Base-by-base conservation (phyloP, 768 basidiomycete species). In the Boletellus ananiceps region DNA sequence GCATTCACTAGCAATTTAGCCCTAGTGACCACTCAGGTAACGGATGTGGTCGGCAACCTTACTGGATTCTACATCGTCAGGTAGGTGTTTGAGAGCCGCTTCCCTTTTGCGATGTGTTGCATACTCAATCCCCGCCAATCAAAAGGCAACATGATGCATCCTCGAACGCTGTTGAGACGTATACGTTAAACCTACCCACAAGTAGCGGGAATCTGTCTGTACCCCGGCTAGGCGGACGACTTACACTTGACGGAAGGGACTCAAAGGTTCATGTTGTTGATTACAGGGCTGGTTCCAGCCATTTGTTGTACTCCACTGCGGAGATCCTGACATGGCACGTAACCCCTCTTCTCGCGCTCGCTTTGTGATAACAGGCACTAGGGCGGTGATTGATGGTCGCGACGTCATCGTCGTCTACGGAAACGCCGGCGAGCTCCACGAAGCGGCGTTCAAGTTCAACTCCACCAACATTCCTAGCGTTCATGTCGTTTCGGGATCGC, bases 181-280 rank as follows among this genome's bases (percentile, higher is more conserved):
- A 79, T 44, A 71, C 57, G 14, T 53, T 79, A 15, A 74, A 65
- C 5, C 45, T 79, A n/a, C 63, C 71, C 3, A 79, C 77, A 16
- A 77, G 76, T 44, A 65, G 68, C 8, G 77, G 77, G 15, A 50
- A 54, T 31, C 56, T 79, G 33, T 69, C 66, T 3, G 61, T 77
- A 38, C 77, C 77, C 9, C 67, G 68, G 4, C 54, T 78, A 18
- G 74, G 76, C 8, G 74, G 74, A 32, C 63, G 62, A 18, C 65
- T 79, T 29, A 56, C 69, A 0, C 62, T 79, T n/a, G 67, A 69
- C 47, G 77, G 77, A n/a, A 76, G 73, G 59, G 76, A 79, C 52
- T 77, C 77, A 0, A 79, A 79, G 58, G 67, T 78, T 32, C 73
- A 77, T 48, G 70, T 79, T 12, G 74, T 77, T 2, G 76, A 78